These are phyloP conservation scores for Lachancea lanzarotensis DNA, from an alignment of 805 yeast species.

Conservation along the genomic window DNA sequence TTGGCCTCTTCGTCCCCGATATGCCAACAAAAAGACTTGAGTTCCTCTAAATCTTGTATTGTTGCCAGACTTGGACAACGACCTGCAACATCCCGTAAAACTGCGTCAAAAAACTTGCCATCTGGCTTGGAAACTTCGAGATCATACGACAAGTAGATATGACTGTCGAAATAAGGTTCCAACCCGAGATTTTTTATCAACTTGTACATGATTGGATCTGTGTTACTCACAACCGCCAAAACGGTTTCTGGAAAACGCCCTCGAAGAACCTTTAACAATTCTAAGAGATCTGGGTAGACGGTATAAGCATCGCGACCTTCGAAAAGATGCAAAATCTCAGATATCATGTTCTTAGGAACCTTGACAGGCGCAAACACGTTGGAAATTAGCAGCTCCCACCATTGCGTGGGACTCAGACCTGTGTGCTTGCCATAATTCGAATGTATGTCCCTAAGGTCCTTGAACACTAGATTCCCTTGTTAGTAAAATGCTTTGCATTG, in stretches of 20 bases:
- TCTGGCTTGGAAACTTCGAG: constrained; percentile 50
- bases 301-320: constrained; percentile 46
- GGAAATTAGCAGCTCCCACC: constrained; percentile 55
- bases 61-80: constrained; percentile 17
- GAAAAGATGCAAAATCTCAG: constrained; percentile 43
- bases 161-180: constrained; percentile 34
- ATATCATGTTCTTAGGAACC: constrained; percentile 36
- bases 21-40: constrained; percentile 45
- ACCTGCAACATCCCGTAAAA: constrained; percentile 26
- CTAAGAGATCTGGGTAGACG: constrained; percentile 48
- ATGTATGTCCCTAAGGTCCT: constrained; percentile 32
- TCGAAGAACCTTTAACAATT: constrained; percentile 35
- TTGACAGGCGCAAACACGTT: constrained; percentile 36
- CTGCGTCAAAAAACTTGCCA: constrained; percentile 39
- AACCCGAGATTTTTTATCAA: constrained; percentile 45
- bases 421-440: constrained; percentile 59
- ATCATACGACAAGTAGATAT: constrained; percentile 51
- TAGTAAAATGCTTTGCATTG: background rate
- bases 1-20: constrained; percentile 56
- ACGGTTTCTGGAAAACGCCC: constrained; percentile 30
- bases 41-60: constrained; percentile 12
- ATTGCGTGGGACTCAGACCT: constrained; percentile 33
- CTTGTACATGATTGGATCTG: constrained; percentile 48
- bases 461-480: constrained; percentile 25
- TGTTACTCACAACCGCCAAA: constrained; percentile 50